Evolutionary conservation across 306 rosid genomes (phyloP), one percentile per base, ranked within the genome.

Genomic region (Glycine tomentella): DNA sequence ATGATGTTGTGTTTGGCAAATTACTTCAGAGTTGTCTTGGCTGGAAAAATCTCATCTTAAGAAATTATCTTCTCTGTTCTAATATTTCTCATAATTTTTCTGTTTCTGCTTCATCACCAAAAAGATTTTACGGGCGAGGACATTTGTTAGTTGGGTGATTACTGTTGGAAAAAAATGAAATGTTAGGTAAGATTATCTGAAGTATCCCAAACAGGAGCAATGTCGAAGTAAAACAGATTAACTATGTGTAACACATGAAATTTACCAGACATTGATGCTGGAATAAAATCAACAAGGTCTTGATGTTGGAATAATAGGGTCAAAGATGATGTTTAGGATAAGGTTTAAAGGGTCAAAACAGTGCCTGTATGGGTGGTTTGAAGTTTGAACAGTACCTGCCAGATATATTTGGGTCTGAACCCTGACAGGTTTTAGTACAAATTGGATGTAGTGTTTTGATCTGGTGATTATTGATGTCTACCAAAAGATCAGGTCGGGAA

Each of bases 21-120:
- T 38, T 67, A 12, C 73, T 49, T 61, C 6, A 64, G 72, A 57
- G 4, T 17, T 33, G 77, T 46, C 63, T 34, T 66, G 56, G 64
- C 16, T 72, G 56, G 65, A 34, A 72, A 64, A 55, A 53, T 74
- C 77, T 74, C 76, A 31, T 74, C 38, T 80, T 58, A 48, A 31
- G 46, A 68, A 34, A 58, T 50, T 61, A 13, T 51, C 33, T 73
- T 38, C 76, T 34, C 59, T 34, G 1, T 34, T 36, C 40, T 65
- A 56, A 13, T 25, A 51, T 52, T 73, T 73, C 59, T 63, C 40
- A n/a, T n/a, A n/a, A n/a, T 55, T 66, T 50, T 55, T 79, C 61
- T 79, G 49, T 16, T 36, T 25, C 4, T 33, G 15, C 42, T 6
- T 71, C 69, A 38, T 79, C 17, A 6, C 36, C 69, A 38, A 46